Evolutionary conservation across 208 protist genomes (phyloP).

Genomic region (Paratrypanosoma confusum): DNA sequence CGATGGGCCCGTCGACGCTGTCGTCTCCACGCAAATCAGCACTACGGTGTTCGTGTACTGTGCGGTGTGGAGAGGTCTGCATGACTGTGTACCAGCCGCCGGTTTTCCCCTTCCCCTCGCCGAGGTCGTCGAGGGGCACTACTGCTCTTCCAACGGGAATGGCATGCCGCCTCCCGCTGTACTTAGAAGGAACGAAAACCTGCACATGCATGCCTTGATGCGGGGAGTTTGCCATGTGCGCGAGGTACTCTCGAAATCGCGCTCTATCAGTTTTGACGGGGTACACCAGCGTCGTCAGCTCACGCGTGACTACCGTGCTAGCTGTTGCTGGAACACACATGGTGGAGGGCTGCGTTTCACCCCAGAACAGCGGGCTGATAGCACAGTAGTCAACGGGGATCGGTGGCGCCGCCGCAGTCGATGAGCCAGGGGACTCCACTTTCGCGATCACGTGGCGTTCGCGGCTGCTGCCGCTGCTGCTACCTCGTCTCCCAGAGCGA

Average conservation of each 20-base stretch:
- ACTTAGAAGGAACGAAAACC: slow-evolving; percentile 74
- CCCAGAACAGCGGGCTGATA: slow-evolving; percentile 69
- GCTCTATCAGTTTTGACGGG: slow-evolving; percentile 50
- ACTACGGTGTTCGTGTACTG: not conserved
- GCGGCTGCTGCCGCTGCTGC: too few relatives aligned
- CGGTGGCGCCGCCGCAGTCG: too few relatives aligned
- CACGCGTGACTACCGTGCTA: slow-evolving; percentile 25
- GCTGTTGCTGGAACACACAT: slow-evolving; percentile 58
- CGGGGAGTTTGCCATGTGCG: slow-evolving; percentile 37
- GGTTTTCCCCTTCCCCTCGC: slow-evolving; percentile 19
- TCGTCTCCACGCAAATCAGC: not conserved
- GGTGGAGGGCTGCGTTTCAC: slow-evolving; percentile 42
- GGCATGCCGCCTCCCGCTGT: slow-evolving; percentile 42
- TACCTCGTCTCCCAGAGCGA: too few relatives aligned
- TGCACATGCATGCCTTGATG: slow-evolving; percentile 54
- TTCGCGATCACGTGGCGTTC: too few relatives aligned
- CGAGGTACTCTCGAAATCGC: slow-evolving; percentile 50
- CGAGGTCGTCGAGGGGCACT: slow-evolving; percentile 35
- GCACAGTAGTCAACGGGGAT: slow-evolving; percentile 75
- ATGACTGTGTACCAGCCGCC: slow-evolving; percentile 63
- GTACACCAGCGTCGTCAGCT: slow-evolving; percentile 45
- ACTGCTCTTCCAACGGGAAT: slow-evolving; percentile 53
- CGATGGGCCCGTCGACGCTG: slow-evolving; percentile 2
- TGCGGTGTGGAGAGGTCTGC: slow-evolving; percentile 16
- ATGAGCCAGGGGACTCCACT: too few relatives aligned